Base-by-base conservation (phyloP, 75 land plant species). In the Ceratopteris richardii region DNA sequence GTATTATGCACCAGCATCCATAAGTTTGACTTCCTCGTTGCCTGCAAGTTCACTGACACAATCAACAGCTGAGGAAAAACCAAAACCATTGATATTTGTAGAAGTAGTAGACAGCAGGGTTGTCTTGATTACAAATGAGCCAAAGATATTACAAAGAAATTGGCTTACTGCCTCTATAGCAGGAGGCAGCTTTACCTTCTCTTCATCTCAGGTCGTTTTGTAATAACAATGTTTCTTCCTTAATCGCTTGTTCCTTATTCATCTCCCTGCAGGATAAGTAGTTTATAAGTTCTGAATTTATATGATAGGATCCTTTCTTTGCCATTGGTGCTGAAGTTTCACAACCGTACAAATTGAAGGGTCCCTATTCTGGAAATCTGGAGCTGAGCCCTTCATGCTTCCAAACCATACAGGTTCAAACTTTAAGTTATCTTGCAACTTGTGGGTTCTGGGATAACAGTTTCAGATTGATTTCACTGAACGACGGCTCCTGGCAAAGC, bases 401-500 rank as follows among this genome's bases (percentile, higher is more conserved):
- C 58, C 76, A 82, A 14, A 78, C 84, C 47, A 42, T 95, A 66
- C 92, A 82, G 62, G 83, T 78, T 42, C 71, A 75, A 16, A 70
- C 80, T 41, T 86, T 81, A 30, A 81, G 61, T 50, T 95, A 82
- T 65, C 39, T 95, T 26, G 66, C 90, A 18, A 79, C 82, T 31
- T 90, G 92, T 76, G 99, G 97, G 9, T 82, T 82, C 57, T 95
- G 99, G 99, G 97, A 90, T 36, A 84, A 95, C 67, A 95, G 99
- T 54, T 95, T 95, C 60, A 89, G 82, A 53, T 72, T 90, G 12
- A 80, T 90, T 48, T 84, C 92, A 17, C 40, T 90, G 19, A 74
- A 39, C 74, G 92, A 91, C 66, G 99, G 99, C 24, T 83, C 76
- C 39, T 68, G 80, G 47, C 82, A 84, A 28, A 97, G 90, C 59